Conservation (phyloP, 352 stramenopile species). For the Stramenopiles sp. region DNA sequence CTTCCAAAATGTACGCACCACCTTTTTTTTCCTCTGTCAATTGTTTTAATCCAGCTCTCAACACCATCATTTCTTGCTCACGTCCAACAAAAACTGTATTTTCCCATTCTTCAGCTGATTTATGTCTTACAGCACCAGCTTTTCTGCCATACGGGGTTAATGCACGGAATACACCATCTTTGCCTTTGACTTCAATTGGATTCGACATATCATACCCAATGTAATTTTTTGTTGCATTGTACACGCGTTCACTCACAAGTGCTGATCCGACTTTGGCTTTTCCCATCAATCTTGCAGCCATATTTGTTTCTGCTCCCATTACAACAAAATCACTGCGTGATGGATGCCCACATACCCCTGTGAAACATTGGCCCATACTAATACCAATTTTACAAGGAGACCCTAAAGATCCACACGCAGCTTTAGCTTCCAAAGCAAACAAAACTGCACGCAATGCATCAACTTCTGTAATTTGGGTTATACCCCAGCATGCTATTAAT, state of each 20-base stretch:
- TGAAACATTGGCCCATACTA: slow-evolving; percentile 29
- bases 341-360: slow-evolving; percentile 24
- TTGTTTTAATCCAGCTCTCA: no score
- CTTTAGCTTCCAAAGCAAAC: slow-evolving; percentile 17
- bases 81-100: no score
- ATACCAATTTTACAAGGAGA: slow-evolving; percentile 22
- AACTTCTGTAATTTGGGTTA: slow-evolving; percentile 20
- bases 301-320: slow-evolving; percentile 31
- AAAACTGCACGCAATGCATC: slow-evolving; percentile 24
- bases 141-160: no score
- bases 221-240: background rate
- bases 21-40: no score
- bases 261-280: slow-evolving; percentile 26
- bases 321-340: slow-evolving; percentile 29
- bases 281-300: slow-evolving; percentile 30
- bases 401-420: background rate
- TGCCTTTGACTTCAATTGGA: no score
- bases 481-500: slow-evolving; percentile 35
- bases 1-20: no score
- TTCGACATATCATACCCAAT: background rate
- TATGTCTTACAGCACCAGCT: no score
- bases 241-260: slow-evolving; percentile 21
- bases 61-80: no score
- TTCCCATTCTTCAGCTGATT: no score
- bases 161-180: no score